Conservation (phyloP, 2,329 filamentous ascomycete genomes). For the Magnaporthiopsis poae region DNA sequence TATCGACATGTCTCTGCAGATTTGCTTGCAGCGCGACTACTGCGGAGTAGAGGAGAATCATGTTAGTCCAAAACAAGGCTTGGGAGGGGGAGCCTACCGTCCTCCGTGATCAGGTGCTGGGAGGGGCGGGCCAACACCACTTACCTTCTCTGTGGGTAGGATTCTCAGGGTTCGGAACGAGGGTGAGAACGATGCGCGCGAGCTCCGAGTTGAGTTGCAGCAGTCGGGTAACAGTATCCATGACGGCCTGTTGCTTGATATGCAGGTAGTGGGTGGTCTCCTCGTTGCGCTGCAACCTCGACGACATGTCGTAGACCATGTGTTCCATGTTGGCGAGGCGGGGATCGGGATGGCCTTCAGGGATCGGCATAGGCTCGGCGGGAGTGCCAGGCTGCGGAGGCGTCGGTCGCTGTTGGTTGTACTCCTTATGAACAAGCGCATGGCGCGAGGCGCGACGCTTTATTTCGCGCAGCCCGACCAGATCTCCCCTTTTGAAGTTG, state of each 20-base stretch:
- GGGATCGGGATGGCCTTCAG: conserved; percentile 59
- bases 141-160: conserved; percentile 73
- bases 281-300: conserved; percentile 69
- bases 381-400: conserved; percentile 73
- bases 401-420: conserved; percentile 65
- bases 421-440: conserved; percentile 85
- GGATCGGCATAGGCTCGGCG: conserved; percentile 64
- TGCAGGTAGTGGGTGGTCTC: conserved; percentile 72
- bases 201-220: conserved; percentile 76
- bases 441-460: conserved; percentile 89
- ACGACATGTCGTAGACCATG: conserved; percentile 68
- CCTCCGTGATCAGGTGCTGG: not conserved
- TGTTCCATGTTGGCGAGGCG: conserved; percentile 70
- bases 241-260: conserved; percentile 68
- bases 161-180: conserved; percentile 67
- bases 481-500: conserved; percentile 89
- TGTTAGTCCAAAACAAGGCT: conserved; percentile 15
- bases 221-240: conserved; percentile 66
- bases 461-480: conserved; percentile 85
- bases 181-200: conserved; percentile 60
- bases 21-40: conserved; percentile 49
- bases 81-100: not conserved
- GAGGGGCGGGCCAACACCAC: conserved; percentile 22
- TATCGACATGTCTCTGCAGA: conserved; percentile 51
- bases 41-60: conserved; percentile 18